Conservation (phyloP, 2,329 filamentous ascomycete species). For the Zasmidium cellare region DNA sequence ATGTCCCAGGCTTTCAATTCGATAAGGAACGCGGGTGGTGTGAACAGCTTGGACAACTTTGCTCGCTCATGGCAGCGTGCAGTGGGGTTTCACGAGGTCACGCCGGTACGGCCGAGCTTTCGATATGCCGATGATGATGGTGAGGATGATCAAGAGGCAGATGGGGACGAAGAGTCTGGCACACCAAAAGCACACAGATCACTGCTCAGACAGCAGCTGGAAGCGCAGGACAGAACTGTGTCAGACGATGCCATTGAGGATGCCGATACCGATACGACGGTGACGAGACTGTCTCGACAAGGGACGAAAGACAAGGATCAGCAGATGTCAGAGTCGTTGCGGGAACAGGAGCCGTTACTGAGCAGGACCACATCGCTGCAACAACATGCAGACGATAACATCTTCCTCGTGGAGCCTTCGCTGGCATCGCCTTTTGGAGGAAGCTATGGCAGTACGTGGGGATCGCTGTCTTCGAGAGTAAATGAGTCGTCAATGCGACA, state of each 20-base stretch:
- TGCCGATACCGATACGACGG: slow-evolving; percentile 34
- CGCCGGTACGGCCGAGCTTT: slow-evolving; percentile 76
- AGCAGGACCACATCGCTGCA: slow-evolving; percentile 28
- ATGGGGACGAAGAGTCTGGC: slow-evolving; percentile 49
- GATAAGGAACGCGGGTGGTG: slow-evolving; percentile 73
- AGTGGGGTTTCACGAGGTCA: slow-evolving; percentile 82
- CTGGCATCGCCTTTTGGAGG: slow-evolving; percentile 69
- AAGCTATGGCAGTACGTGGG: slow-evolving; percentile 67
- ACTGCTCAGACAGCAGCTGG: slow-evolving; percentile 28
- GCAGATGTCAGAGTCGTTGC: slow-evolving; percentile 5
- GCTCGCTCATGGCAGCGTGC: slow-evolving; percentile 90
- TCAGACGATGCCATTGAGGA: slow-evolving; percentile 24
- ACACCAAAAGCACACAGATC: slow-evolving; percentile 34
- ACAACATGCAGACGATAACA: slow-evolving; percentile 40
- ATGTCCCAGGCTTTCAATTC: slow-evolving; percentile 53
- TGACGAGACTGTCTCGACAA: slow-evolving; percentile 21
- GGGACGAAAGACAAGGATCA: slow-evolving; percentile 8
- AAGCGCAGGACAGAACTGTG: slow-evolving; percentile 27
- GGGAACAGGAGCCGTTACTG: slow-evolving; percentile 30
- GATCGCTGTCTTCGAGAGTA: slow-evolving; percentile 57
- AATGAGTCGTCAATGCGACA: slow-evolving; percentile 59
- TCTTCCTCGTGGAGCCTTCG: slow-evolving; percentile 52
- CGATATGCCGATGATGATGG: slow-evolving; percentile 48
- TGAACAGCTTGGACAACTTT: slow-evolving; percentile 93
- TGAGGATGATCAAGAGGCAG: slow-evolving; percentile 53